Conservation (phyloP, 257 asterid species). For the Lantana camara region DNA sequence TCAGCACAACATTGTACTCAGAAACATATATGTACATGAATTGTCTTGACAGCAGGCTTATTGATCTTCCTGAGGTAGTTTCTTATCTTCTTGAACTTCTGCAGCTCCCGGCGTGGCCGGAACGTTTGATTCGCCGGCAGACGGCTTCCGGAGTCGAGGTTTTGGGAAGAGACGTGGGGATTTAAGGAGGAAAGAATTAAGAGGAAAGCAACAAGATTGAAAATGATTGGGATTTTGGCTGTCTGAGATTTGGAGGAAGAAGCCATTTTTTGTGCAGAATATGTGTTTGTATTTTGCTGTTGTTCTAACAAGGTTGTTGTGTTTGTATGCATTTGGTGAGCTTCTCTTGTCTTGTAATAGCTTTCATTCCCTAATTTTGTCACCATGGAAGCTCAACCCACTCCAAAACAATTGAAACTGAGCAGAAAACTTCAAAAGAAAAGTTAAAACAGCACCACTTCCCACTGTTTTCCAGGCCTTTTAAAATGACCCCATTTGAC, state of each 20-base stretch:
- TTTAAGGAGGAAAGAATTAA: conserved; percentile 24
- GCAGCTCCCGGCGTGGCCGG: conserved; percentile 52
- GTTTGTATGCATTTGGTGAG: conserved; percentile 52
- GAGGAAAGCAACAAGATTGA: conserved; percentile 57
- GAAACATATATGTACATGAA: conserved; percentile 46
- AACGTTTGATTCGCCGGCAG: conserved; percentile 53
- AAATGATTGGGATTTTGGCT: conserved; percentile 50
- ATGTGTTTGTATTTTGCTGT: conserved; percentile 33
- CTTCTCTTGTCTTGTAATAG: conserved; percentile 47
- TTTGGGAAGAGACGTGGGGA: background rate
- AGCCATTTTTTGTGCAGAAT: conserved; percentile 44
- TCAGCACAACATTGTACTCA: background rate
- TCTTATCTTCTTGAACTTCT: conserved; percentile 50
- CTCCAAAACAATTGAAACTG: background rate
- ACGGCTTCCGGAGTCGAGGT: conserved; percentile 10
- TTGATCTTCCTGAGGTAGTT: conserved; percentile 68
- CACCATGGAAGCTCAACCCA: conserved; percentile 46
- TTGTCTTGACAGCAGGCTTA: conserved; percentile 76
- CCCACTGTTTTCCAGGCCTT: conserved; percentile 44
- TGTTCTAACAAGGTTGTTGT: conserved; percentile 36
- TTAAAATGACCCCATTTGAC: conserved; percentile 40
- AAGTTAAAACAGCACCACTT: conserved; percentile 37
- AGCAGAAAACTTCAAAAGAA: conserved; percentile 35
- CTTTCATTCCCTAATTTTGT: conserved; percentile 61
- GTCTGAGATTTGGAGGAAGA: conserved; percentile 30